A percentile compares a stretch with the other conserved stretches of the same genome.
Evolutionary conservation across 2,329 filamentous ascomycete genomes (phyloP).

Genomic region (Furcasterigmium furcatum): DNA sequence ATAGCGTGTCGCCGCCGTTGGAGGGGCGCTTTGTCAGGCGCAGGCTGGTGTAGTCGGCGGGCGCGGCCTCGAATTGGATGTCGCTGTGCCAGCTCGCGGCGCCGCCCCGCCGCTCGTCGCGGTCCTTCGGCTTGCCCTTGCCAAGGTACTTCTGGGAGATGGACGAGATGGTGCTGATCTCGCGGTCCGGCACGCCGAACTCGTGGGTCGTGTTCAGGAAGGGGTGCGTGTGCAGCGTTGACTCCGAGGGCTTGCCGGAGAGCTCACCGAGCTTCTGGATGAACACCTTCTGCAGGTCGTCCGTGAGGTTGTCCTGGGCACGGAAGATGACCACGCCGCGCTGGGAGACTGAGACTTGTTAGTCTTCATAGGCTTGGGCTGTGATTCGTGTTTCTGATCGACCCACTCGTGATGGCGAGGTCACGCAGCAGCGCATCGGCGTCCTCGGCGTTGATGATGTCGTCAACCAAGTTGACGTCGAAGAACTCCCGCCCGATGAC

Average conservation of each 20-base stretch:
- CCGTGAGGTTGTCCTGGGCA: slow-evolving; percentile 51
- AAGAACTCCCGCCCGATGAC: slow-evolving; percentile 53
- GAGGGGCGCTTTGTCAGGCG: slow-evolving; percentile 52
- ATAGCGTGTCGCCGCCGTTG: slow-evolving; percentile 59
- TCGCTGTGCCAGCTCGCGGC: slow-evolving; percentile 41
- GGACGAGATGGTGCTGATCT: slow-evolving; percentile 59
- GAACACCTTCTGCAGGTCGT: slow-evolving; percentile 58
- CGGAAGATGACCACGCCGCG: slow-evolving; percentile 65
- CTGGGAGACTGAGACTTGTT: slow-evolving; percentile 46
- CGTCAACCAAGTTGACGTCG: slow-evolving; percentile 41
- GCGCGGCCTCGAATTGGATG: slow-evolving; percentile 57
- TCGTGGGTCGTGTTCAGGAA: slow-evolving; percentile 50
- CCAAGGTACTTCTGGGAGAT: neutral
- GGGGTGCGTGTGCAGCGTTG: slow-evolving; percentile 59
- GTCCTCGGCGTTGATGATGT: slow-evolving; percentile 51
- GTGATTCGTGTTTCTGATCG: too few relatives aligned
- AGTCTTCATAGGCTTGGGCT: too few relatives aligned
- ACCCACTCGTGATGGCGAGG: slow-evolving; percentile 55
- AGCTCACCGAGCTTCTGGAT: slow-evolving; percentile 57
- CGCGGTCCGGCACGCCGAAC: slow-evolving; percentile 45
- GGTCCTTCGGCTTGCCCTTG: neutral
- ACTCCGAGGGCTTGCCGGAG: slow-evolving; percentile 54
- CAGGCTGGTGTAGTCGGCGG: slow-evolving; percentile 58
- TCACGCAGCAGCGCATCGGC: slow-evolving; percentile 55
- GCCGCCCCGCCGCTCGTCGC: neutral